These are phyloP conservation scores for Salix dunnii DNA, from an alignment of 345 rosid species.

Conservation along the genomic window DNA sequence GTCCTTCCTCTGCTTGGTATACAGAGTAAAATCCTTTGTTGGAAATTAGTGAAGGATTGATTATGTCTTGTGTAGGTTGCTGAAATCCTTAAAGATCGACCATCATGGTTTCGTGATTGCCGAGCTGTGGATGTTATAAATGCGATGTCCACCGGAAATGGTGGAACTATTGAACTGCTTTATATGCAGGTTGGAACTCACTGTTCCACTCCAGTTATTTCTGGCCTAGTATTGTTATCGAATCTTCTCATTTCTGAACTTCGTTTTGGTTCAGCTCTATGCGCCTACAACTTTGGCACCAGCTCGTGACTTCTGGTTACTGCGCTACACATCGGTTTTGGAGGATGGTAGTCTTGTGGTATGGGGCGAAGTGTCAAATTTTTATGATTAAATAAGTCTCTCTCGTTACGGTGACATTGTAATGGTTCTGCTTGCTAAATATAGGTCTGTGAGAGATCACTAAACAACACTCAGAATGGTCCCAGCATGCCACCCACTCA, in stretches of 20 bases:
- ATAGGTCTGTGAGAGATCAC: conserved; percentile 95
- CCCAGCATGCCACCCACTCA: conserved; percentile 93
- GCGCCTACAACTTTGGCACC: conserved; percentile 99
- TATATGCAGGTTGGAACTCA: conserved; percentile 74
- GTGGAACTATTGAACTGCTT: conserved; percentile 98
- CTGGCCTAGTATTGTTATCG: neutral
- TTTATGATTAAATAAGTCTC: neutral
- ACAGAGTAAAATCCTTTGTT: neutral
- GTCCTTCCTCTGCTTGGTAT: conserved; percentile 13
- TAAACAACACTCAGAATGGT: conserved; percentile 90
- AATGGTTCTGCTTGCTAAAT: neutral
- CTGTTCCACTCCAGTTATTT: neutral
- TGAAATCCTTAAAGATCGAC: conserved; percentile 98
- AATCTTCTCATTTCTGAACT: conserved; percentile 1
- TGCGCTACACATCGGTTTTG: conserved; percentile 90
- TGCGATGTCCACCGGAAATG: conserved; percentile 91
- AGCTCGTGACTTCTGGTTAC: conserved; percentile 97
- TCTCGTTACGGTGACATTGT: neutral
- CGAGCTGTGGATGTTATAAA: conserved; percentile 95
- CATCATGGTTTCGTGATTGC: conserved; percentile 98
- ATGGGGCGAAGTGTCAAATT: conserved; percentile 6
- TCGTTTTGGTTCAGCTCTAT: conserved; percentile 57
- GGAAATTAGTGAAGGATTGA: neutral
- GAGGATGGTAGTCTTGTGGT: conserved; percentile 99
- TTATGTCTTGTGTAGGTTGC: conserved; percentile 56